Percentiles rank a stretch among this genome's conserved stretches.
Evolutionary conservation across 1,284 basidiomycete genomes (phyloP).

Genomic region (Ceratobasidium sp.): DNA sequence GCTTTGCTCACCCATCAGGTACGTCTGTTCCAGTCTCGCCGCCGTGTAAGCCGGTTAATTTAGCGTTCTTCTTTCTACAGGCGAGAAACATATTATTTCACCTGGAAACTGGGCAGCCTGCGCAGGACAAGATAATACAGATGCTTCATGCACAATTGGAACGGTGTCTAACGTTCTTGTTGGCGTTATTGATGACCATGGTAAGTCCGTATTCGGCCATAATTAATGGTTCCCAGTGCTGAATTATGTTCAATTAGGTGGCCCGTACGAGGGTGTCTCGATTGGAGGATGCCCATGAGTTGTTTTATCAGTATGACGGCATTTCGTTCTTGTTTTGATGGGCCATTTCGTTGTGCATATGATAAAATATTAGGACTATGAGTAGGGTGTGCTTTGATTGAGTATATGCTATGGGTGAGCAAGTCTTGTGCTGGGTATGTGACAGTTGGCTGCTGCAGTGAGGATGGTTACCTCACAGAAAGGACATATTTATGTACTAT

Average conservation of each 20-base stretch:
- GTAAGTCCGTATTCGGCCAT: conserved; percentile 15
- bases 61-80: neutral
- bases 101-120: conserved; percentile 47
- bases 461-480: too few species aligned
- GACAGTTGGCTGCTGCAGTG: too few species aligned
- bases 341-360: neutral
- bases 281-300: conserved; percentile 10
- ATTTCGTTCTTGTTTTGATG: neutral
- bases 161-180: conserved; percentile 45
- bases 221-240: neutral
- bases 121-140: conserved; percentile 47
- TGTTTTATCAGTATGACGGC: neutral
- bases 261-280: conserved; percentile 34
- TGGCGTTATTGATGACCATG: conserved; percentile 41
- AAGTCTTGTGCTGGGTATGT: too few species aligned
- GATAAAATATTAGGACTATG: too few species aligned
- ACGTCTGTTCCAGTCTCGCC: neutral
- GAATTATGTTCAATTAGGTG: conserved; percentile 2
- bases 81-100: conserved; percentile 41
- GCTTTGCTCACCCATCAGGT: conserved; percentile 45
- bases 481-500: too few species aligned
- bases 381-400: too few species aligned
- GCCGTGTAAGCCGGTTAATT: neutral
- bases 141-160: conserved; percentile 46
- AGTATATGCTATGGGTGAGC: too few species aligned